Evolutionary conservation across 2,329 filamentous ascomycete genomes (phyloP), one percentile per base, ranked within the genome.

Genomic region (Leptographium lundbergii): DNA sequence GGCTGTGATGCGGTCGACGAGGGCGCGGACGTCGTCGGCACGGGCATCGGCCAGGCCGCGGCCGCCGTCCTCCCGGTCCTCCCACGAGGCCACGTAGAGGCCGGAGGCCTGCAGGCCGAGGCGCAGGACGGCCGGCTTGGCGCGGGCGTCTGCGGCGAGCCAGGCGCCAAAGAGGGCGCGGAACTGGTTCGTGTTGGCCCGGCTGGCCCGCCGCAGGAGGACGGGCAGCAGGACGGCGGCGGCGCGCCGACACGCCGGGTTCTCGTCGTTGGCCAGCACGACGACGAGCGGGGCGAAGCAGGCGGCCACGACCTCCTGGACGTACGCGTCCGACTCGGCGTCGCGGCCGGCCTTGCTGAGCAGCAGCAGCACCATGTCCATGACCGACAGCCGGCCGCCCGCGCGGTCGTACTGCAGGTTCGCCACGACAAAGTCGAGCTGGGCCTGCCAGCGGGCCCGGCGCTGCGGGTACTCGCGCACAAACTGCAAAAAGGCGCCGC

Each of bases 401-500:
- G 91, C 85, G 66, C 95, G 85, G 51, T 92, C 84, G 70, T 96
- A 99, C 61, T 92, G 86, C 63, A 99, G 77, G 67, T 99, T 99
- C 66, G 89, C 88, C 56, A 95, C 81, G 55, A 99, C 78, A 69
- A 97, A 99, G 59, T 81, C 84, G 56, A 96, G 80, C 69, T 97
- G 92, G 69, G 95, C 95, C 47, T 82, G 81, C 85, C 94, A 95
- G 17, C 94, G 81, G 63, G 85, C 88, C 71, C 91, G 91, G 67
- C 88, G 90, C 70, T 97, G 94, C 0, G 94, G 92, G 68, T 96
- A 99, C 58, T 96, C 91, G 64, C 91, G 84, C 59, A 99, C 76
- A 73, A 99, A 99, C 65, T 96, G 90, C 71, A 96, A 87, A 72
- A 95, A 99, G 17, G 90, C 87, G 24, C 90, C 90, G 59, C 94